phyloP scores from a whole-genome alignment of 2,329 filamentous ascomycete genomes.

The Aspergillus sp. region DNA sequence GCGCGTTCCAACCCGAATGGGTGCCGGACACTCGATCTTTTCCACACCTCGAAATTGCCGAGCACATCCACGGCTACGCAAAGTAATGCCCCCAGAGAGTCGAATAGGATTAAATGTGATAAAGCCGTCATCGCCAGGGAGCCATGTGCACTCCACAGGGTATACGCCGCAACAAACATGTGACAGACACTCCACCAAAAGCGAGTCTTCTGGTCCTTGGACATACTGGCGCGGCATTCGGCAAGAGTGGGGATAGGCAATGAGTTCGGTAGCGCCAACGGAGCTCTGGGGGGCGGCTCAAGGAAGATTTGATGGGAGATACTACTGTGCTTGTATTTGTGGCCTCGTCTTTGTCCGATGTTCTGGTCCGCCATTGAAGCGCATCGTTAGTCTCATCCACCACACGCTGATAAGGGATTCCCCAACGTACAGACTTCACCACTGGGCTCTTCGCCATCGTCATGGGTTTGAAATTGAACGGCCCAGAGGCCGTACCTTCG shows the following conservation, averaged over 20 bases:
- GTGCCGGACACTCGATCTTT: slow-evolving; percentile 84
- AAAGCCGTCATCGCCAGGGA: slow-evolving; percentile 88
- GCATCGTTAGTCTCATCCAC: slow-evolving; percentile 9
- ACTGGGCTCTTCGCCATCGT: slow-evolving; percentile 71
- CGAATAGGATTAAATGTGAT: slow-evolving; percentile 91
- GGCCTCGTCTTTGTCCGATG: slow-evolving; percentile 85
- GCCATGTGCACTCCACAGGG: slow-evolving; percentile 80
- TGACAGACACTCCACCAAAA: slow-evolving; percentile 90
- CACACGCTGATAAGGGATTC: background rate
- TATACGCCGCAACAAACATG: slow-evolving; percentile 74
- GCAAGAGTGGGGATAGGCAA: slow-evolving; percentile 85
- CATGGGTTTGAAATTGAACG: slow-evolving; percentile 93
- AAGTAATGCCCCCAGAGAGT: slow-evolving; percentile 85
- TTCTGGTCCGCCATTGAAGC: slow-evolving; percentile 54
- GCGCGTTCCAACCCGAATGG: slow-evolving; percentile 89
- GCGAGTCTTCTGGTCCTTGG: slow-evolving; percentile 76
- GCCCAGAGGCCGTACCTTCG: slow-evolving; percentile 45
- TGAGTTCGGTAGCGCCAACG: slow-evolving; percentile 84
- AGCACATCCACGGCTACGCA: slow-evolving; percentile 92
- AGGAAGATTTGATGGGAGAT: slow-evolving; percentile 97
- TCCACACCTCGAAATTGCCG: slow-evolving; percentile 97
- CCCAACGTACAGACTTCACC: slow-evolving; percentile 64
- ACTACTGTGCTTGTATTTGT: slow-evolving; percentile 97
- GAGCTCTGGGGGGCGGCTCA: slow-evolving; percentile 80
- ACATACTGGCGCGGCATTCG: slow-evolving; percentile 89